These are phyloP conservation scores for Phaeosphaeriaceae sp. DNA, from an alignment of 2,329 filamentous ascomycete species.

Conservation along the genomic window DNA sequence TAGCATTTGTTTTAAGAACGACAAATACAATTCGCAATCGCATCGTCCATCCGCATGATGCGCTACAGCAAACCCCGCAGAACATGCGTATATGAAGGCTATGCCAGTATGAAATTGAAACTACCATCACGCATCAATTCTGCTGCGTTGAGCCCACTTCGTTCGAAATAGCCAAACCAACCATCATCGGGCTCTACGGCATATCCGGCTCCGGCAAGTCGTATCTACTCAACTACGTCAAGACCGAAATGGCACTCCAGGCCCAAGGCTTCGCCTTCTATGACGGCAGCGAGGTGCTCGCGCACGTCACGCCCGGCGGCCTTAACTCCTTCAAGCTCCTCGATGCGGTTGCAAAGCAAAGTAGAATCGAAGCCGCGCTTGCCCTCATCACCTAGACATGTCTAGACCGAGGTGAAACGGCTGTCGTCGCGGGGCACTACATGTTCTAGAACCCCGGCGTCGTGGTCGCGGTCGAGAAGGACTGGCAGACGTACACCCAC, in stretches of 20 bases:
- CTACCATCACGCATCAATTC: too few species aligned
- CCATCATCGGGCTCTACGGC: conserved; percentile 62
- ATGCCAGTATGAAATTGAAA: too few species aligned
- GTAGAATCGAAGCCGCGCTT: conserved; percentile 50
- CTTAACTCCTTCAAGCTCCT: conserved; percentile 55
- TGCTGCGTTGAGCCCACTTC: too few species aligned
- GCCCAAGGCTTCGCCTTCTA: conserved; percentile 53
- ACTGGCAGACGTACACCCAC: conserved; percentile 60
- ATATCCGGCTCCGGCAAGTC: conserved; percentile 63
- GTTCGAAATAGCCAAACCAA: too few species aligned
- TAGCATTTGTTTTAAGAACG: too few species aligned
- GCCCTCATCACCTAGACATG: conserved; percentile 51
- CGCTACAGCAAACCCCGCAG: too few species aligned
- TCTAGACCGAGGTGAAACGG: conserved; percentile 40
- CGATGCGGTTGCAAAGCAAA: background rate
- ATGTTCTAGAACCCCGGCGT: conserved; percentile 58
- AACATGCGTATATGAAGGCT: too few species aligned
- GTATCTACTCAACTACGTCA: conserved; percentile 52
- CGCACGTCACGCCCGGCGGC: conserved; percentile 52
- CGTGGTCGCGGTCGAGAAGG: conserved; percentile 48
- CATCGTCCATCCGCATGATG: too few species aligned
- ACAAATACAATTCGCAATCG: too few species aligned
- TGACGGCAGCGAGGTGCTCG: conserved; percentile 61
- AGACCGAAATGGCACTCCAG: conserved; percentile 34
- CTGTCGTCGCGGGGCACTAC: conserved; percentile 62